Percentiles rank a stretch among this genome's conserved stretches.
These are phyloP conservation scores for Podospora appendiculata DNA, from an alignment of 495 filamentous ascomycete species.

Conservation along the genomic window DNA sequence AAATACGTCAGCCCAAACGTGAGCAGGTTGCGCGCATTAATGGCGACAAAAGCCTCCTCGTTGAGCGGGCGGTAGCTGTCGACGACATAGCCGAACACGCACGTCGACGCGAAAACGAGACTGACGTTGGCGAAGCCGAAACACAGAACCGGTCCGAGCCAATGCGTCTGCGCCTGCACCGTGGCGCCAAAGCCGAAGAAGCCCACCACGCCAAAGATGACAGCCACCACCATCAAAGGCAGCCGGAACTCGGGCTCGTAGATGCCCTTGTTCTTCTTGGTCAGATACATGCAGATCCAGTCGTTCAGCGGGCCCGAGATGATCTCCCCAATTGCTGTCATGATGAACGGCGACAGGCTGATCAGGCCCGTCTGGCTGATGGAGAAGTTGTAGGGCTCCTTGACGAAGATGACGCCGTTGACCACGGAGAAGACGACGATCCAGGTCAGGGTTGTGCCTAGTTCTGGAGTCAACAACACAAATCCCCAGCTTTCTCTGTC, in stretches of 20 bases:
- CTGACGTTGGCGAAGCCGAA: constrained; percentile 48
- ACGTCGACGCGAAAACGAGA: constrained; percentile 42
- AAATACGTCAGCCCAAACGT: constrained; percentile 49
- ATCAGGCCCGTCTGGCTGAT: constrained; percentile 42
- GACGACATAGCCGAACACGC: constrained; percentile 48
- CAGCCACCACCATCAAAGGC: constrained; percentile 38
- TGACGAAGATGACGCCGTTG: constrained; percentile 41
- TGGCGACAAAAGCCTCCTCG: constrained; percentile 49
- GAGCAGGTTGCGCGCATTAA: constrained; percentile 46
- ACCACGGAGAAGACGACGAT: constrained; percentile 49
- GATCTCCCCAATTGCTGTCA: constrained; percentile 40
- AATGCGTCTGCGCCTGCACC: constrained; percentile 47
- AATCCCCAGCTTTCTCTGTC: no score
- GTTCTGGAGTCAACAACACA: background rate
- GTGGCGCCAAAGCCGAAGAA: constrained; percentile 56
- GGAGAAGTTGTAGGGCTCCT: constrained; percentile 46
- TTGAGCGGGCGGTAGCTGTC: constrained; percentile 43
- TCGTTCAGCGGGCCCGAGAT: constrained; percentile 46
- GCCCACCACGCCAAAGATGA: constrained; percentile 38
- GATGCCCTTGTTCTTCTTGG: constrained; percentile 40
- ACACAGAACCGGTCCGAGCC: constrained; percentile 44
- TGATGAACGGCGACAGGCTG: constrained; percentile 40
- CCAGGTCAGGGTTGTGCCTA: constrained; percentile 38
- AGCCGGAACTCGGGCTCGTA: constrained; percentile 52
- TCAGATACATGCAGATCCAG: constrained; percentile 37